Base-by-base conservation (phyloP, 1,284 basidiomycete genomes). In the Stereum hirsutum region DNA sequence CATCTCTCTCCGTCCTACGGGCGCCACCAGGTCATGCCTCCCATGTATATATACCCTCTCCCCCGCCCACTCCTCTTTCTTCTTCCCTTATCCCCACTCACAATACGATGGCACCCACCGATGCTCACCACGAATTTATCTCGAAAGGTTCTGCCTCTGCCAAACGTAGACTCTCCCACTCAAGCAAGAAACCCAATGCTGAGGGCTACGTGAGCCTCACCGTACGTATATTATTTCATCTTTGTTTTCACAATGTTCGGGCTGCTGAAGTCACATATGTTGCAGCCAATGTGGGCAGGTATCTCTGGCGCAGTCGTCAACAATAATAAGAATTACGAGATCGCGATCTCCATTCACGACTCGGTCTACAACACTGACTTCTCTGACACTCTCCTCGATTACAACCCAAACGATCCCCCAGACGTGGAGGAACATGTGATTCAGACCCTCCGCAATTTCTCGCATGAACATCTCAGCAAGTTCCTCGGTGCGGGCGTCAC, bases 251-350 rank as follows among this genome's bases (percentile, higher is more conserved):
- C 40, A 48, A 52, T 42, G 47, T 54, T 52, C 36, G 43, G 47
- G 49, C 46, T 54, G 41, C n/a, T n/a, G n/a, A n/a, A n/a, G n/a
- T n/a, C n/a, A n/a, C n/a, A n/a, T n/a, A n/a, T n/a, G n/a, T 32
- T 45, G 35, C 47, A 87, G 84, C 81, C 85, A 17, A 87, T 89
- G 85, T 89, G 85, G 83, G 82, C 79, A 46, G 85, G 83, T 57
- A 70, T 87, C 42, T 79, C 83, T 6, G 81, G 81, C 36, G 64
- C 63, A 25, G 53, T 75, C 35, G 59, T 77, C 54, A 70, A 75
- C 54, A 78, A 77, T 57, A 74, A 73, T 43, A 69, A 66, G 42
- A 64, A 70, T 40, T 78, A 72, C 47, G 83, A 87, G 61, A 63
- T 88, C 57, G 79, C 82, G 26, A 69, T 88, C 54, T 83, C 83